These are phyloP conservation scores for Cyclocybe cylindracea DNA, from an alignment of 768 basidiomycete genomes.

Conservation along the genomic window DNA sequence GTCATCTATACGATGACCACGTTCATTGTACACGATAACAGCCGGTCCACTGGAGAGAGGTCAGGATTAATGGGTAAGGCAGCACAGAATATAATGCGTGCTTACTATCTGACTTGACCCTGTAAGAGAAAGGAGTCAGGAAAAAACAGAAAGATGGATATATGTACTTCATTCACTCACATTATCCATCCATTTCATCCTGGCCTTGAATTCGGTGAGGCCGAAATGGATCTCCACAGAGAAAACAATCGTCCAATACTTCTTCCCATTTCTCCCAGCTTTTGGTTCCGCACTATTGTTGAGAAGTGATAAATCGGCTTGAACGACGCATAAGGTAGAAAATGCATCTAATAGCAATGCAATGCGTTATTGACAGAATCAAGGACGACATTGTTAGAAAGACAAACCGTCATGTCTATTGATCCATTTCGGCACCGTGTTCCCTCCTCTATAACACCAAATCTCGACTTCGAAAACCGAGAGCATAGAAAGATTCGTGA, in stretches of 20 bases:
- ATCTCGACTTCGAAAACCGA: constrained; percentile 84
- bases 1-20: constrained; percentile 72
- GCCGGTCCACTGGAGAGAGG: constrained; percentile 63
- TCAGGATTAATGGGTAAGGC: background rate
- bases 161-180: constrained; percentile 39
- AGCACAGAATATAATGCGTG: constrained; percentile 1
- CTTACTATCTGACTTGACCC: constrained; percentile 76
- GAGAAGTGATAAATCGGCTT: constrained; percentile 74
- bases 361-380: background rate
- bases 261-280: constrained; percentile 61
- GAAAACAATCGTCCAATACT: constrained; percentile 84
- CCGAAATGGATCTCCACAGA: constrained; percentile 85
- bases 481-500: constrained; percentile 72
- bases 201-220: constrained; percentile 77
- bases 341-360: constrained; percentile 52
- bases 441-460: constrained; percentile 83
- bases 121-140: constrained; percentile 22
- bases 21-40: constrained; percentile 80
- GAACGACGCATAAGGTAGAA: constrained; percentile 76
- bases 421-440: constrained; percentile 74
- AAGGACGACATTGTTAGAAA: background rate
- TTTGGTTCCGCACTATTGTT: constrained; percentile 73
- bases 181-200: constrained; percentile 82
- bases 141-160: background rate
- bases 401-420: constrained; percentile 54